Evolutionary conservation across 2,329 filamentous ascomycete genomes (phyloP).

Genomic region (Chalara sp.): DNA sequence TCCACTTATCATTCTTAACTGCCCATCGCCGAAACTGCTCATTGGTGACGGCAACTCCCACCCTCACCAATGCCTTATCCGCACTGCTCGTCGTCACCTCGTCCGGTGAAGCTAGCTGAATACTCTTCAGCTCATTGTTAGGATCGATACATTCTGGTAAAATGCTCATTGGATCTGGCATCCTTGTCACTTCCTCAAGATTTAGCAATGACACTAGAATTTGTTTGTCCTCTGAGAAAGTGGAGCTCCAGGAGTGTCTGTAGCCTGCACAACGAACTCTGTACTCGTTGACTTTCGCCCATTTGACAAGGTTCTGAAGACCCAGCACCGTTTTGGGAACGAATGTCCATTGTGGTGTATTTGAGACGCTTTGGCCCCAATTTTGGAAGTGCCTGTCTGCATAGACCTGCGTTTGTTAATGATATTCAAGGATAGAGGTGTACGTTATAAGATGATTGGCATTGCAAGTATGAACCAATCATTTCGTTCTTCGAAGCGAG

Average conservation of each 20-base stretch:
- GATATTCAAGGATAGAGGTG: too few relatives aligned
- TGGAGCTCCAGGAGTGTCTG: constrained; percentile 36
- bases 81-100: constrained; percentile 12
- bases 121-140: constrained; percentile 33
- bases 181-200: constrained; percentile 28
- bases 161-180: constrained; percentile 32
- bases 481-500: too few relatives aligned
- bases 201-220: constrained; percentile 37
- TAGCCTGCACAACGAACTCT: constrained; percentile 36
- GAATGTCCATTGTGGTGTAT: constrained; percentile 34
- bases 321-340: constrained; percentile 34
- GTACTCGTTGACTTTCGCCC: constrained; percentile 28
- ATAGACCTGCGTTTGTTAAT: constrained; percentile 19
- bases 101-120: constrained; percentile 26
- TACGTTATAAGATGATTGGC: too few relatives aligned
- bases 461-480: too few relatives aligned
- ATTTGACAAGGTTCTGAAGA: constrained; percentile 34
- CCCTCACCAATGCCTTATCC: constrained; percentile 30
- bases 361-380: constrained; percentile 34
- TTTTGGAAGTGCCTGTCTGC: constrained; percentile 31
- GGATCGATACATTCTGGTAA: constrained; percentile 18
- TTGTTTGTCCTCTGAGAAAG: constrained; percentile 34
- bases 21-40: constrained; percentile 40
- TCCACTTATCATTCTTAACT: constrained; percentile 32
- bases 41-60: constrained; percentile 38